Base-by-base conservation (phyloP, 257 asterid genomes). In the Henckelia pumila region DNA sequence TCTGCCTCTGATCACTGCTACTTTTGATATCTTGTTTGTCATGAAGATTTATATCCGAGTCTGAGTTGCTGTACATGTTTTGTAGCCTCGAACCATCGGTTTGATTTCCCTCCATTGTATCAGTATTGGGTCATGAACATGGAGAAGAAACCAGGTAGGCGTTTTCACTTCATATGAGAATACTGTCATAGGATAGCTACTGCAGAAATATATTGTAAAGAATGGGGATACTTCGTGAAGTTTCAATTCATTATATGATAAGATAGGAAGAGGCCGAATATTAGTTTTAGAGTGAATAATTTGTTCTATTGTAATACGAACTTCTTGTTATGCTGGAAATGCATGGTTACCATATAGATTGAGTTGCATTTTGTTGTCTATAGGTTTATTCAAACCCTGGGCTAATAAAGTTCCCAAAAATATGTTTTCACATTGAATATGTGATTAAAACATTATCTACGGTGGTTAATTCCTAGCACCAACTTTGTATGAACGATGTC, bases 201-300 rank as follows among this genome's bases (percentile, higher is more conserved):
- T 75, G 83, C 79, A 70, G 85, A 61, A 72, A 40, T 60, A 83
- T 86, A 78, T 64, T 86, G 89, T 81, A 88, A 83, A 82, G 80
- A 78, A 71, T 67, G 75, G 73, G 77, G 67, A 72, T 67, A 77
- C 59, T 74, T 55, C 66, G 56, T 57, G 79, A 70, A 71, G 72
- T 70, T 74, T 78, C 70, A 63, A 61, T 79, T 79, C 75, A 50
- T 73, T 80, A 74, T 80, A 67, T 64, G 30, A 35, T 24, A 63
- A 71, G 30, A 2, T 59, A 63, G 79, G 79, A 60, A 76, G 68
- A 66, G 61, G 50, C 61, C 70, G 64, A 72, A 67, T 73, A 26
- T 69, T 40, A 11, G 52, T 40, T 11, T 40, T 6, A 3, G n/a
- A 13, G 17, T 13, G 52, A 40, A n/a, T 40, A 13, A 40, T 40